Evolutionary conservation across 2,329 filamentous ascomycete genomes (phyloP).

Genomic region (Alternaria conjuncta): DNA sequence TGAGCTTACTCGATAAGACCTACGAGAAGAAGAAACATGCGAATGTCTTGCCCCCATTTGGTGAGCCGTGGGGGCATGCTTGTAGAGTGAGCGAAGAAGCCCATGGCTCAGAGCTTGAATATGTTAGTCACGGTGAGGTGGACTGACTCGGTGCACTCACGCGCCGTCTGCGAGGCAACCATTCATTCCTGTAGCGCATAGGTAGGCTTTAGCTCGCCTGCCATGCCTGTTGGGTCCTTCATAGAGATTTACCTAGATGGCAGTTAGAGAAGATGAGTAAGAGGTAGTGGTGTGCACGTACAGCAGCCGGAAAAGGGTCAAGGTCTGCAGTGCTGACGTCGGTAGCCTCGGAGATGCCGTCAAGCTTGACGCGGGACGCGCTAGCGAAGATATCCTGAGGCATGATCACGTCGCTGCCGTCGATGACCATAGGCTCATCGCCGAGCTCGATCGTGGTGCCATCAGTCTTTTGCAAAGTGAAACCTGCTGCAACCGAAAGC

Average conservation of each 20-base stretch:
- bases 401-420: conserved; percentile 1
- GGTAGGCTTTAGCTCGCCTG: background rate
- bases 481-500: background rate
- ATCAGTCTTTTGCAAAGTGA: background rate
- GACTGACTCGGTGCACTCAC: background rate
- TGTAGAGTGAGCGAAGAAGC: background rate
- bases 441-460: background rate
- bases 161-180: background rate
- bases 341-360: background rate
- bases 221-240: background rate
- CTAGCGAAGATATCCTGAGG: background rate
- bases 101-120: background rate
- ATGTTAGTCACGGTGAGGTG: background rate
- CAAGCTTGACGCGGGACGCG: background rate
- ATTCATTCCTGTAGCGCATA: background rate
- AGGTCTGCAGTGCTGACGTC: background rate
- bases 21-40: background rate
- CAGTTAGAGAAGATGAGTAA: background rate
- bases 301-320: background rate
- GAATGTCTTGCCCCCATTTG: background rate
- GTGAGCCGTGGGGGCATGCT: background rate
- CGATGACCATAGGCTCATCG: background rate
- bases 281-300: background rate
- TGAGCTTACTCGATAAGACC: background rate
- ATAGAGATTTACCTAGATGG: background rate